Percentiles rank a stretch among this genome's conserved stretches.
These are phyloP conservation scores for Teunomyces atbi DNA, from an alignment of 805 yeast species.

Conservation along the genomic window DNA sequence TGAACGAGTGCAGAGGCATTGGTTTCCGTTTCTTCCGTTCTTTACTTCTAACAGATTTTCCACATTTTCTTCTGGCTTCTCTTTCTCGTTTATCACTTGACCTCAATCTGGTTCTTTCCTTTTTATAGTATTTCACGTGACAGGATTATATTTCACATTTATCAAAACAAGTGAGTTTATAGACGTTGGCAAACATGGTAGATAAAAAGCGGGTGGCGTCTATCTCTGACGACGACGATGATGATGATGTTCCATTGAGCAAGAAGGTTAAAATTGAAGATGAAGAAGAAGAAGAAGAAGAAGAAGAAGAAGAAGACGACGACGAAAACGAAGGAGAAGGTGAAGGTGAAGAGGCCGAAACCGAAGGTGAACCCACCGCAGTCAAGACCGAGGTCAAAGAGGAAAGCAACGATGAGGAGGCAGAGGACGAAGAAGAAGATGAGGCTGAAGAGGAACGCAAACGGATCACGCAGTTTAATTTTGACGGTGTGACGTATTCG, in stretches of 20 bases:
- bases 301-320: slow-evolving; percentile 14
- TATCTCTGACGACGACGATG: slow-evolving; percentile 27
- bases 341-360: slow-evolving; percentile 20
- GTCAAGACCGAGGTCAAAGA: slow-evolving; percentile 23
- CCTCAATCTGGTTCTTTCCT: too few species aligned
- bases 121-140: background rate
- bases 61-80: too few species aligned
- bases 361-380: slow-evolving; percentile 17
- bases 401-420: slow-evolving; percentile 18
- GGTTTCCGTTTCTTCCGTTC: too few species aligned
- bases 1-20: too few species aligned
- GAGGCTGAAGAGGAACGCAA: slow-evolving; percentile 44
- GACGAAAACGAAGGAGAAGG: slow-evolving; percentile 13
- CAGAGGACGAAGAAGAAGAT: slow-evolving; percentile 41
- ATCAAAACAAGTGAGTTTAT: background rate
- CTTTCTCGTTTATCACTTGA: too few species aligned
- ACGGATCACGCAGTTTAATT: slow-evolving; percentile 50
- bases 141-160: background rate
- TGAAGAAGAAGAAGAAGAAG: slow-evolving; percentile 17
- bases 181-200: slow-evolving; percentile 7
- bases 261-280: slow-evolving; percentile 22
- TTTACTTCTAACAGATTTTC: too few species aligned
- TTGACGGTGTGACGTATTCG: slow-evolving; percentile 77
- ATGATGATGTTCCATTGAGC: slow-evolving; percentile 22
- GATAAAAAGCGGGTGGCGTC: slow-evolving; percentile 33